Percentiles rank a stretch among this genome's conserved stretches.
Conservation (phyloP, 441 rosid species). For the Brassica balearica region DNA sequence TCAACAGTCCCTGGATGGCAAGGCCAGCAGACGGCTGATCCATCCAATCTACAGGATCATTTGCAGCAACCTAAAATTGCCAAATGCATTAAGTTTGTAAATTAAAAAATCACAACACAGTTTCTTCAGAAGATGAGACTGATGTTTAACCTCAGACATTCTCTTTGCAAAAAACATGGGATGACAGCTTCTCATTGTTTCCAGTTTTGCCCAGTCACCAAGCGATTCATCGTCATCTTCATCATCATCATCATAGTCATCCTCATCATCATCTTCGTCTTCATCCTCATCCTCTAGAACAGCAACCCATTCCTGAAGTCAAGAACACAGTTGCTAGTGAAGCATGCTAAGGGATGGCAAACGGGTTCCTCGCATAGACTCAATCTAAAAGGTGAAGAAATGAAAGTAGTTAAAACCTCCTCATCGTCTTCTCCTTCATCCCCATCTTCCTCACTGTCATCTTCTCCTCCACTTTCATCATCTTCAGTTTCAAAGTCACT, state of each 20-base stretch:
- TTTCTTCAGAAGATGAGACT: not conserved
- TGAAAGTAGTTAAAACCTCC: conserved; percentile 51
- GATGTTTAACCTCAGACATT: conserved; percentile 65
- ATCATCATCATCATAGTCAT: conserved; percentile 22
- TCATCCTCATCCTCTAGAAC: conserved; percentile 65
- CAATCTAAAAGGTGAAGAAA: conserved; percentile 10
- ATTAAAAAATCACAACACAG: too few relatives aligned
- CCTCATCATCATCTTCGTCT: conserved; percentile 18
- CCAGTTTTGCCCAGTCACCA: conserved; percentile 94
- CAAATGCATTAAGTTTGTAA: conserved; percentile 12
- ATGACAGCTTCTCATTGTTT: conserved; percentile 90
- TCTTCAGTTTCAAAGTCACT: conserved; percentile 78
- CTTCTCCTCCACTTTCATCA: conserved; percentile 69
- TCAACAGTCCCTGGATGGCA: conserved; percentile 83
- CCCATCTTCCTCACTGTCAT: conserved; percentile 56
- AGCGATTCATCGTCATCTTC: conserved; percentile 53
- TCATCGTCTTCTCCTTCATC: conserved; percentile 56
- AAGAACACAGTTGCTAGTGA: conserved; percentile 18
- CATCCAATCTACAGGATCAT: conserved; percentile 89
- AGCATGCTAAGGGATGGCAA: conserved; percentile 16
- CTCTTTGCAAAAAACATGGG: conserved; percentile 93
- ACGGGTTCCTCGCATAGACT: conserved; percentile 1
- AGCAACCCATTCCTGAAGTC: conserved; percentile 73
- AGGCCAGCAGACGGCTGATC: conserved; percentile 89
- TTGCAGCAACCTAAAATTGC: conserved; percentile 67